phyloP scores from a whole-genome alignment of 1,284 basidiomycete genomes.

The Phellopilus nigrolimitatus region DNA sequence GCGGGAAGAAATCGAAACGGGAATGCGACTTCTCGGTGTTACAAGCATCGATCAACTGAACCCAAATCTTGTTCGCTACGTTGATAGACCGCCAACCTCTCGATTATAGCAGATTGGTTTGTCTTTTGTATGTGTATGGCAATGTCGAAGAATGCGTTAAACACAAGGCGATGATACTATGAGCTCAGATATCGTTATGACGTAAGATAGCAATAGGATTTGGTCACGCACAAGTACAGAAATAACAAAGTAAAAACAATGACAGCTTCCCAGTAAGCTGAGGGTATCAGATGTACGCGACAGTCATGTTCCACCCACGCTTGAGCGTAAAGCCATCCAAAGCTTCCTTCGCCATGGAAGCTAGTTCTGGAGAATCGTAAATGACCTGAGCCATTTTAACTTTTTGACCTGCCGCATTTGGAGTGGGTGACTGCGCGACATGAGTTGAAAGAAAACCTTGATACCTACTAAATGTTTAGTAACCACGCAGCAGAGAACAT shows the following conservation, averaged over 20 bases:
- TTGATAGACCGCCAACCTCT: conserved; percentile 16
- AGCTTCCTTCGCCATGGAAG: conserved; percentile 72
- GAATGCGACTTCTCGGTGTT: conserved; percentile 50
- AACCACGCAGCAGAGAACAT: not conserved
- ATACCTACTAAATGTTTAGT: conserved; percentile 43
- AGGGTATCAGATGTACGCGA: conserved; percentile 55
- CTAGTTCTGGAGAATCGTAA: conserved; percentile 69
- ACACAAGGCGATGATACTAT: too few relatives aligned
- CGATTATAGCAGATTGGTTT: not conserved
- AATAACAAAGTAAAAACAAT: conserved; percentile 1
- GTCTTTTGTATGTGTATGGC: not conserved
- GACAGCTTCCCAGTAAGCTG: not conserved
- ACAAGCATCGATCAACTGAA: conserved; percentile 43
- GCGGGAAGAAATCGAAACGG: conserved; percentile 44
- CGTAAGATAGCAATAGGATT: not conserved
- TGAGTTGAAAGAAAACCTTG: conserved; percentile 70
- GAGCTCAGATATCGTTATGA: not conserved
- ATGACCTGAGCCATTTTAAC: conserved; percentile 73
- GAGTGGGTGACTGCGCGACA: conserved; percentile 60
- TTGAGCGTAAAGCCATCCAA: conserved; percentile 77
- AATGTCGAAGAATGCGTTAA: not conserved
- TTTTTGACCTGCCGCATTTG: conserved; percentile 53
- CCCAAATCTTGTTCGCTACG: conserved; percentile 33
- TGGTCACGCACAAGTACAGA: conserved; percentile 7
- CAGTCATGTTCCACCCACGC: conserved; percentile 77